Evolutionary conservation across 192 early-diverging fungal genomes (phyloP).

Genomic region (Gryganskiella cystojenkinii): DNA sequence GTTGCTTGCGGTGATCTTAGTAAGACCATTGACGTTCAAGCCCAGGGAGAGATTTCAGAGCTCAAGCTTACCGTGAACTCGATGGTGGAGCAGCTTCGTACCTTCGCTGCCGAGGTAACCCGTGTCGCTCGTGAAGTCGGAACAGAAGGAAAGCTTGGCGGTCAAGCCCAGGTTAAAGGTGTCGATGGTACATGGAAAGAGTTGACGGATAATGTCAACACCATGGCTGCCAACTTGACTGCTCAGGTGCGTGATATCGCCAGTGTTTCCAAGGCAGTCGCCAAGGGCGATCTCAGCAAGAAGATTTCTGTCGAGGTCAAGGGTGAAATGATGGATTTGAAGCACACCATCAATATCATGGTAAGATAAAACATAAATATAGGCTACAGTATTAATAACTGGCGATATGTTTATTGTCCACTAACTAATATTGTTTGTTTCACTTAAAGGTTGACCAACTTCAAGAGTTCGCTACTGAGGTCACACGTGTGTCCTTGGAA

Average conservation of each 20-base stretch:
- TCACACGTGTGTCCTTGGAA: conserved; percentile 61
- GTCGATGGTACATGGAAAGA: conserved; percentile 78
- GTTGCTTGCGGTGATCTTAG: conserved; percentile 76
- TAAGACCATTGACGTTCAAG: conserved; percentile 66
- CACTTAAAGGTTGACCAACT: too few species aligned
- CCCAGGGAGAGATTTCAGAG: conserved; percentile 69
- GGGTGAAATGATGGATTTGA: conserved; percentile 77
- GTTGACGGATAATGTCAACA: conserved; percentile 73
- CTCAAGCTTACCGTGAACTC: conserved; percentile 71
- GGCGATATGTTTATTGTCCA: too few species aligned
- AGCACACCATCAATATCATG: conserved; percentile 77
- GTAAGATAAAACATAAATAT: too few species aligned
- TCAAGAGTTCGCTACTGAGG: conserved; percentile 67
- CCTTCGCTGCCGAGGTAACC: conserved; percentile 72
- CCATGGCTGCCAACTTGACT: conserved; percentile 75
- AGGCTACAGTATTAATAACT: too few species aligned
- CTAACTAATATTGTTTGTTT: too few species aligned
- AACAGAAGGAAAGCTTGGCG: conserved; percentile 65
- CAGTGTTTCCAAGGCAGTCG: conserved; percentile 70
- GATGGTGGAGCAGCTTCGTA: conserved; percentile 75
- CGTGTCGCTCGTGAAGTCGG: conserved; percentile 73
- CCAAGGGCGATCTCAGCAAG: conserved; percentile 71
- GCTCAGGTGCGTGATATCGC: conserved; percentile 78
- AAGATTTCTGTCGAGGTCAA: conserved; percentile 70
- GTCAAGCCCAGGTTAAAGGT: conserved; percentile 64